Evolutionary conservation across 2,329 filamentous ascomycete species (phyloP), one percentile per base, ranked within the genome.

Genomic region (Colletotrichum lini): DNA sequence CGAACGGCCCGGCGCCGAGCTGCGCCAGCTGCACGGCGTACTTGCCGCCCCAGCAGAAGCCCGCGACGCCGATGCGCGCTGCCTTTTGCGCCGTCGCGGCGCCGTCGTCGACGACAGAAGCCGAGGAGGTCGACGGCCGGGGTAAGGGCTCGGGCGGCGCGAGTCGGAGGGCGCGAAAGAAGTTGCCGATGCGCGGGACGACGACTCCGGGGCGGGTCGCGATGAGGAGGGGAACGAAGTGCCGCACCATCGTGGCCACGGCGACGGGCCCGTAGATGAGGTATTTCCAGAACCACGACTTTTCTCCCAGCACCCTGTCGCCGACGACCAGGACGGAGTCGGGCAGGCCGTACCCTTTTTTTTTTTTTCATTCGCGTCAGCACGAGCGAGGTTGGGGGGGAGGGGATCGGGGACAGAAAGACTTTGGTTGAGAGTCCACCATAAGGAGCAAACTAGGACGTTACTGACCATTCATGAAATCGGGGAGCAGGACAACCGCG

Each of bases 41-140:
- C 72, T 87, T 87, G 30, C 88, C 90, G 30, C 90, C 90, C 89
- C 89, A 92, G 81, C 89, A 91, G 80, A 90, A 91, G 0, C 90
- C 90, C 0, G 87, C 87, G 0, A 83, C 86, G 26, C 85, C 88
- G 56, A 91, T 79, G 18, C 79, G 78, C 8, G 81, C 75, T 0
- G 26, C 18, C 35, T 58, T 70, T 3, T 18, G 16, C 3, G 54
- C 42, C 7, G 65, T 10, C 15, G 42, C 26, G 4, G 44, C 53
- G 53, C 40, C n/a, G 21, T 52, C 61, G 49, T 26, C 61, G 23
- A 61, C 26, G 5, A 62, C 26, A 15, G 62, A 42, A 12, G 35
- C 35, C 13, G 66, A 63, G 0, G 54, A 56, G 5, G 56, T 49
- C 18, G 60, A 53, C 35, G 60, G 44, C 8, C 26, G 49, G 10